These are phyloP conservation scores for Tetrapisispora fleetii DNA, from an alignment of 805 yeast species.

Conservation along the genomic window DNA sequence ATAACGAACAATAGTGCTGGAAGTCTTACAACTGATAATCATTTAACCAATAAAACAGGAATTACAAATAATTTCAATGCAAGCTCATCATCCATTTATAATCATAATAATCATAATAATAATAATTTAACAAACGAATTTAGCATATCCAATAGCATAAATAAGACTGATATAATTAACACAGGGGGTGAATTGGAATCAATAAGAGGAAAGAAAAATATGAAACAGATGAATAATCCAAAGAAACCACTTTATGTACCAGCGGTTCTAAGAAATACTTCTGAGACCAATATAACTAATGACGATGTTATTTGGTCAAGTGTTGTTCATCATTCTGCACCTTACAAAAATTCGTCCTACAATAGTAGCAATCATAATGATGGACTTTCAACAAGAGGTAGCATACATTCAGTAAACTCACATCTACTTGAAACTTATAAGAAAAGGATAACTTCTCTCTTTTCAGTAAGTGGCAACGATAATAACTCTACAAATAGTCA, in stretches of 20 bases:
- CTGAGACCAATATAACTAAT: conserved; percentile 35
- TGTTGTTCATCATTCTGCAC: conserved; percentile 1
- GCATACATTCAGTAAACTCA: conserved; percentile 21
- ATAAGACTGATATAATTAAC: background rate
- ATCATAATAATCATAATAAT: background rate
- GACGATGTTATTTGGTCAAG: conserved; percentile 27
- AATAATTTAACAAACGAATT: background rate
- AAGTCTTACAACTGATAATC: conserved; percentile 2
- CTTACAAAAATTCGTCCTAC: background rate
- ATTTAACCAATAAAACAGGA: background rate
- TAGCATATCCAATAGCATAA: background rate
- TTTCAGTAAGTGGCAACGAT: conserved; percentile 4
- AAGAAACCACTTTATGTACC: conserved; percentile 84
- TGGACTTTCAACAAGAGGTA: conserved; percentile 11
- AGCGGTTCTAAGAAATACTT: conserved; percentile 62
- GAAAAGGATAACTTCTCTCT: conserved; percentile 10
- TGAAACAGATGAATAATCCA: conserved; percentile 69
- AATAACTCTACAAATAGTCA: conserved; percentile 1
- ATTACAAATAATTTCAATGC: background rate
- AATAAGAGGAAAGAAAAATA: conserved; percentile 6
- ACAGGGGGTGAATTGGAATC: background rate
- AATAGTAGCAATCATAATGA: background rate
- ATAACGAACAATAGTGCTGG: background rate
- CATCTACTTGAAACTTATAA: conserved; percentile 11
- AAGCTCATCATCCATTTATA: background rate